These are phyloP conservation scores for Ogataea methylovora DNA, from an alignment of 805 yeast species.

Conservation along the genomic window DNA sequence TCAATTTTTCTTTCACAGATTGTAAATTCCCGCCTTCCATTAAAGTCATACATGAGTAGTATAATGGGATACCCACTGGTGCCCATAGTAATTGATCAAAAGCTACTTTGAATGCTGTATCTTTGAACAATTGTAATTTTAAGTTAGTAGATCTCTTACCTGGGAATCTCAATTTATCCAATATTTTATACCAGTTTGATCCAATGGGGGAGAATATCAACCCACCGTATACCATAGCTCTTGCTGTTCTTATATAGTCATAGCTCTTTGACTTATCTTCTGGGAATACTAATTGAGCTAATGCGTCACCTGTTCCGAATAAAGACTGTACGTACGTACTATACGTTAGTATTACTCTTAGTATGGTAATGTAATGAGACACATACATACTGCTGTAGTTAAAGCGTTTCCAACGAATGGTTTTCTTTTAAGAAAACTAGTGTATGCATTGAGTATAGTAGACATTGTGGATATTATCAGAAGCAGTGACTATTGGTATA, in stretches of 20 bases:
- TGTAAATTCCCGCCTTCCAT: slow-evolving; percentile 46
- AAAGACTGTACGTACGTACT: slow-evolving; percentile 19
- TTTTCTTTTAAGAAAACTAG: slow-evolving; percentile 8
- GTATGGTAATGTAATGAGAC: neutral
- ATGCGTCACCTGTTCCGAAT: slow-evolving; percentile 68
- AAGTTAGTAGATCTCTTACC: slow-evolving; percentile 4
- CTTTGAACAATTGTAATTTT: slow-evolving; percentile 26
- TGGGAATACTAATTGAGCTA: slow-evolving; percentile 58
- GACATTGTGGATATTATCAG: too few species aligned
- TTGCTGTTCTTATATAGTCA: slow-evolving; percentile 47
- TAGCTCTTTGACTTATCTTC: slow-evolving; percentile 19
- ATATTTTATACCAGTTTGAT: slow-evolving; percentile 55
- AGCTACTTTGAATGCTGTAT: slow-evolving; percentile 44
- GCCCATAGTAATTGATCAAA: slow-evolving; percentile 74
- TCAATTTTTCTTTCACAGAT: slow-evolving; percentile 34
- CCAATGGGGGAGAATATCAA: slow-evolving; percentile 71
- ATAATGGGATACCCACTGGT: slow-evolving; percentile 69
- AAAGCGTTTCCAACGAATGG: slow-evolving; percentile 40
- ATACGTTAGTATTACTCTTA: slow-evolving; percentile 1
- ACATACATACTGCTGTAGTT: slow-evolving; percentile 34
- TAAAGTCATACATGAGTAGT: slow-evolving; percentile 58
- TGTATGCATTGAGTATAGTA: slow-evolving; percentile 2
- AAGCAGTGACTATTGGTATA: too few species aligned
- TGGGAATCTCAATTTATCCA: slow-evolving; percentile 37
- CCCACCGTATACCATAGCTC: slow-evolving; percentile 69